phyloP scores from a whole-genome alignment of 2,329 filamentous ascomycete genomes.

The Ceratocystis eucalypticola region DNA sequence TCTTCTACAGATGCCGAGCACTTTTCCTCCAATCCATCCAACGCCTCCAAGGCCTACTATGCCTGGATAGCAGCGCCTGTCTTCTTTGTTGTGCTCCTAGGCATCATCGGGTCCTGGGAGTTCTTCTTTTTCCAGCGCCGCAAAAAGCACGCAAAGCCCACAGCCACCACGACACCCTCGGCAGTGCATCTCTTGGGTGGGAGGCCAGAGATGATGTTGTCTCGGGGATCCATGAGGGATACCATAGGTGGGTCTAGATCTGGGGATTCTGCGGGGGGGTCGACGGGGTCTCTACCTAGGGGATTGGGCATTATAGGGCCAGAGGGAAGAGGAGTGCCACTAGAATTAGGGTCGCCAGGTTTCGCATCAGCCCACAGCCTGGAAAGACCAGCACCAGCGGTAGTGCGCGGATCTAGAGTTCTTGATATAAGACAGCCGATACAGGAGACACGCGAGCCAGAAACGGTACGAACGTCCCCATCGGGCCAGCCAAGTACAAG shows the following conservation, averaged over 20 bases:
- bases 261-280: neutral
- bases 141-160: neutral
- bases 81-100: neutral
- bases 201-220: neutral
- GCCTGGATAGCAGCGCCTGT: neutral
- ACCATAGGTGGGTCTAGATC: neutral
- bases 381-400: neutral
- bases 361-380: neutral
- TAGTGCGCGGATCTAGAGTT: neutral
- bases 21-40: neutral
- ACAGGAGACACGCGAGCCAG: neutral
- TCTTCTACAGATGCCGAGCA: neutral
- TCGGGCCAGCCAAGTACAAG: neutral
- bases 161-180: neutral
- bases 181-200: neutral
- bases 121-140: conserved; percentile 2
- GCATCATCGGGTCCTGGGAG: conserved; percentile 1
- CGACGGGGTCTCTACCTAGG: neutral
- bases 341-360: neutral
- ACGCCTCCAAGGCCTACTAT: neutral
- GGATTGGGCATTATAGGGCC: neutral
- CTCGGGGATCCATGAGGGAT: neutral
- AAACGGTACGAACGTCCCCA: neutral
- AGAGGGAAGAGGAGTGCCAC: neutral
- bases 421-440: neutral